Base-by-base conservation (phyloP, 2,329 filamentous ascomycete genomes). In the Aspergillus aculeatus region DNA sequence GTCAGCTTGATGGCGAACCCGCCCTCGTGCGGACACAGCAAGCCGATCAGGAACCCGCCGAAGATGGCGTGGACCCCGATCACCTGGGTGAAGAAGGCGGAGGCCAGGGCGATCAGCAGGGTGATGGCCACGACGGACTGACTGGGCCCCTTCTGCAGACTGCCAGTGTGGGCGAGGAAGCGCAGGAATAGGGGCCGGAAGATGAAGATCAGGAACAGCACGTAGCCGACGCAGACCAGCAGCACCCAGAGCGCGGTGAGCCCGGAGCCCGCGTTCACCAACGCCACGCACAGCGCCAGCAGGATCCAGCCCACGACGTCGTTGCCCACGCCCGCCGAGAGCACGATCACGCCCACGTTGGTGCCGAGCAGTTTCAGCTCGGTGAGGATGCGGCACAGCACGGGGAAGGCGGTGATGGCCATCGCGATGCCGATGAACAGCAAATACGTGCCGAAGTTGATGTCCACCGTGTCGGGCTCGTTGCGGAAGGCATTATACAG, bases 61-160 rank as follows among this genome's bases (percentile, higher is more conserved):
- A 98, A 98, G 71, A 98, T 97, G 58, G 94, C 86, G 73, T 98
- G 94, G 1, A 97, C 88, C 50, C 94, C 94, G 70, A 98, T 96
- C 61, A 95, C 89, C 58, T 89, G 87, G 0, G 92, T 96, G 71
- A 96, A 96, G 81, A 93, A 96, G 4, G 92, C 84, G 0, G 91
- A 95, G 0, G 84, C 82, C 16, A 98, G 81, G 0, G 89, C 88
- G 55, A 97, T 82, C 31, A 97, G 78, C 4, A 97, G 77, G 0
- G 93, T 97, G 31, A 97, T 76, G 12, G 89, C 88, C 47, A 97
- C 90, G 68, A 96, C 89, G 5, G 86, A 84, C 73, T 97, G 93
- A 2, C 90, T 91, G 0, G 94, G 94, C 0, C 93, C 94, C 69
- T 96, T 93, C 66, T 96, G 87, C 47, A 98, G 80, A 69, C 89